A percentile compares a stretch with the other conserved stretches of the same genome.
These are phyloP conservation scores for Phytophthora nicotianae DNA, from an alignment of 352 stramenopile genomes.

Conservation along the genomic window DNA sequence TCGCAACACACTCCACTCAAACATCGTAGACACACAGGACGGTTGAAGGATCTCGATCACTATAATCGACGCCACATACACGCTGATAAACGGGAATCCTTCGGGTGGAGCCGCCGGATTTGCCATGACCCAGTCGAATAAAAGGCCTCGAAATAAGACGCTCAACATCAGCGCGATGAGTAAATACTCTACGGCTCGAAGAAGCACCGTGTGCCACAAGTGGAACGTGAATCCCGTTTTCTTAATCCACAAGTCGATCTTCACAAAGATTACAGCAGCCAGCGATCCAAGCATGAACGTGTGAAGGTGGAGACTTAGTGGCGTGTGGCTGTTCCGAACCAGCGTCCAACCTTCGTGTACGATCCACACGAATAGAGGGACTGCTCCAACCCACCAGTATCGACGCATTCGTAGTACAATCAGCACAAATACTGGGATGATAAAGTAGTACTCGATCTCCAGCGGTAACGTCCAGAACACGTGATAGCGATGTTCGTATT, in stretches of 20 bases:
- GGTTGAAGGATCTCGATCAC: slow-evolving; percentile 46
- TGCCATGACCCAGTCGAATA: slow-evolving; percentile 43
- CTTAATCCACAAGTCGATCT: slow-evolving; percentile 27
- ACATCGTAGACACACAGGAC: slow-evolving; percentile 34
- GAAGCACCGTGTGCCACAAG: slow-evolving; percentile 14
- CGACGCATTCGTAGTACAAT: slow-evolving; percentile 22
- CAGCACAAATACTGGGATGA: slow-evolving; percentile 44
- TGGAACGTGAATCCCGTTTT: slow-evolving; percentile 28
- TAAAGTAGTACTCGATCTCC: slow-evolving; percentile 51
- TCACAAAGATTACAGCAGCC: slow-evolving; percentile 36
- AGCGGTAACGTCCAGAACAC: slow-evolving; percentile 62
- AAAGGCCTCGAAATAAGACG: slow-evolving; percentile 26
- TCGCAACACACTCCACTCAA: slow-evolving; percentile 45
- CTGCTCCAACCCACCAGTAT: slow-evolving; percentile 32
- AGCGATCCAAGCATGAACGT: slow-evolving; percentile 46
- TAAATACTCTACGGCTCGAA: slow-evolving; percentile 27
- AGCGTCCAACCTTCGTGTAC: slow-evolving; percentile 23
- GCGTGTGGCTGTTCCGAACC: slow-evolving; percentile 34
- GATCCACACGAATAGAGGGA: slow-evolving; percentile 34
- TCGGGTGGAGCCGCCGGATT: slow-evolving; percentile 24
- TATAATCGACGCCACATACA: slow-evolving; percentile 34
- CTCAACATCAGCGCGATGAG: slow-evolving; percentile 38
- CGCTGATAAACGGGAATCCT: slow-evolving; percentile 37
- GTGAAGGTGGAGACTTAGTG: slow-evolving; percentile 31
- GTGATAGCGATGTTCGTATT: slow-evolving; percentile 37